These are phyloP conservation scores for Phytophthora constricta DNA, from an alignment of 352 stramenopile genomes.

Conservation along the genomic window DNA sequence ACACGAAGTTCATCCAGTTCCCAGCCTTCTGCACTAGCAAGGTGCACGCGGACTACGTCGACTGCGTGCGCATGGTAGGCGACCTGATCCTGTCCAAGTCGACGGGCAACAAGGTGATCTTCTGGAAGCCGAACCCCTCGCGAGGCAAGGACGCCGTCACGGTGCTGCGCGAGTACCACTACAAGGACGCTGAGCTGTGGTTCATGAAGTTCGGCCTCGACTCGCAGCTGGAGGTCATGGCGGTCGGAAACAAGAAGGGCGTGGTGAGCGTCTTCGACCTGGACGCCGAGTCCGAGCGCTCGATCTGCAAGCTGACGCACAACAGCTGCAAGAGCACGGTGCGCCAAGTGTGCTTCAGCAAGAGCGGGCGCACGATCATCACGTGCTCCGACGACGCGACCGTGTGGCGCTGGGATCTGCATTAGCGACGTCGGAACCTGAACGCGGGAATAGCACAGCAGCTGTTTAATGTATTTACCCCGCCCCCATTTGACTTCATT, in stretches of 20 bases:
- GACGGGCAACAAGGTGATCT: slow-evolving; percentile 89
- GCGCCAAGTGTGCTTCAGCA: slow-evolving; percentile 81
- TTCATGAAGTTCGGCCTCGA: slow-evolving; percentile 89
- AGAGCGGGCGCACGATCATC: slow-evolving; percentile 71
- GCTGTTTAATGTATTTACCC: slow-evolving; percentile 5
- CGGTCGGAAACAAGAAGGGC: slow-evolving; percentile 84
- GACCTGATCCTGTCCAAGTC: slow-evolving; percentile 85
- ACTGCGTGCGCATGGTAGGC: slow-evolving; percentile 88
- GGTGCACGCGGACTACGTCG: slow-evolving; percentile 91
- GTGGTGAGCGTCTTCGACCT: slow-evolving; percentile 83
- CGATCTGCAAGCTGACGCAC: slow-evolving; percentile 75
- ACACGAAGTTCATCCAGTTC: slow-evolving; percentile 90
- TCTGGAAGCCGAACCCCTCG: slow-evolving; percentile 92
- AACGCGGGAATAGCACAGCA: slow-evolving; percentile 20
- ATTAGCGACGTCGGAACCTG: slow-evolving; percentile 23
- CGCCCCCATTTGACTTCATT: neutral
- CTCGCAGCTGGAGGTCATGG: slow-evolving; percentile 76
- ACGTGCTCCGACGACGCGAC: slow-evolving; percentile 78
- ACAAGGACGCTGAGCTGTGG: slow-evolving; percentile 87
- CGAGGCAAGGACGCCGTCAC: slow-evolving; percentile 82
- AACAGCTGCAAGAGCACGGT: slow-evolving; percentile 81
- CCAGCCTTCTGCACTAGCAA: slow-evolving; percentile 92
- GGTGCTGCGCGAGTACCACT: slow-evolving; percentile 82
- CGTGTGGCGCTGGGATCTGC: slow-evolving; percentile 79
- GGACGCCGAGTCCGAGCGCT: slow-evolving; percentile 73